Evolutionary conservation across 2,329 filamentous ascomycete genomes (phyloP), one percentile per base, ranked within the genome.

Genomic region (Colletotrichum euphorbiae): DNA sequence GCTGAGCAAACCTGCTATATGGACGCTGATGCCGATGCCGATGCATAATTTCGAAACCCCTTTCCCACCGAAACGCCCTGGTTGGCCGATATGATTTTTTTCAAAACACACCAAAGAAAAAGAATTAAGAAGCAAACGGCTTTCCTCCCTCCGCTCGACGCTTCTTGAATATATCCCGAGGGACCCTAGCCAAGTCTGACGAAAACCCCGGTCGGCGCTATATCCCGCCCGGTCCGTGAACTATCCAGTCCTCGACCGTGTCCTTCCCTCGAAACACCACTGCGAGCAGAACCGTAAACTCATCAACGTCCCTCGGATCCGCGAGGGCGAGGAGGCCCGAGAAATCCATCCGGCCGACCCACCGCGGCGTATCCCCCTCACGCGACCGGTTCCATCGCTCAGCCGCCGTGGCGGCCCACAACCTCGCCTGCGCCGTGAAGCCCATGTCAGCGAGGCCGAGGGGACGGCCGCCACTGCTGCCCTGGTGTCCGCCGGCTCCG

Each of bases 321-420:
- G 69, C 52, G n/a, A 69, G 61, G 40, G 63, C 62, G 8, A 71
- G 54, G 21, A 71, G 43, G 43, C 57, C 65, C 46, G 64, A 66
- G 17, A 71, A 71, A 57, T 71, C 54, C 70, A 71, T 71, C 13
- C 50, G 56, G 19, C 57, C 40, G 5, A 71, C 69, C 70, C 70
- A 71, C 70, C 70, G 70, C 50, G 69, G 55, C 50, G 60, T 33
- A 36, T 65, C 64, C 2, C 65, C 36, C 36, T 69, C 69, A 13
- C 62, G 61, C 42, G 68, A 68, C 31, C 70, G 54, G 15, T 64
- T 61, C 70, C 70, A 71, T 24, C 69, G 69, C 52, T 71, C 70
- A 17, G 69, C 51, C 38, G 70, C 70, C 12, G 64, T 69, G 24
- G 70, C 69, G 15, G 64, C 56, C 70, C 70, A 71, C n/a, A 71